Percentiles rank a stretch among this genome's conserved stretches.
Evolutionary conservation across 2,329 filamentous ascomycete genomes (phyloP).

Genomic region (Aspergillus puulaauensis): DNA sequence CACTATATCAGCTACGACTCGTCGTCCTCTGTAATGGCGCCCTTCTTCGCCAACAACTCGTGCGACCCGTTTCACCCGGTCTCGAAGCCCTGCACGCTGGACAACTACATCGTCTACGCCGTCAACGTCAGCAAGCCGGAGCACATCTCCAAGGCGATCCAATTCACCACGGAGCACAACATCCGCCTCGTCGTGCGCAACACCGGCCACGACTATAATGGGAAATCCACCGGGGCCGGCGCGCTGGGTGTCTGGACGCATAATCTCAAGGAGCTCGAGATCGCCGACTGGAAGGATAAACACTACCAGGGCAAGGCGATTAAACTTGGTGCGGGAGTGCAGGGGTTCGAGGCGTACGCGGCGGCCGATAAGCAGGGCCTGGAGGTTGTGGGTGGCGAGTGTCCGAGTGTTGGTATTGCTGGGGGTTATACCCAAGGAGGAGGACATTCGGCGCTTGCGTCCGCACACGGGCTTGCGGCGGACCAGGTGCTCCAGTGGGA

Average conservation of each 20-base stretch:
- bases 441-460: slow-evolving; percentile 56
- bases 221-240: slow-evolving; percentile 63
- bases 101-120: slow-evolving; percentile 32
- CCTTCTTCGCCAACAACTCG: slow-evolving; percentile 11
- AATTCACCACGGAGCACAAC: slow-evolving; percentile 6
- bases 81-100: slow-evolving; percentile 27
- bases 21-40: slow-evolving; percentile 13
- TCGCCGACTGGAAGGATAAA: slow-evolving; percentile 34
- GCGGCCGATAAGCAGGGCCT: slow-evolving; percentile 47
- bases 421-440: slow-evolving; percentile 63
- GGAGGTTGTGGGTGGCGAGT: slow-evolving; percentile 56
- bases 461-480: slow-evolving; percentile 56
- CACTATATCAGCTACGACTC: slow-evolving; percentile 1
- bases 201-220: slow-evolving; percentile 47
- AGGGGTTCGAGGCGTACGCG: slow-evolving; percentile 51
- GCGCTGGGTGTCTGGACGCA: slow-evolving; percentile 37
- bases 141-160: slow-evolving; percentile 31
- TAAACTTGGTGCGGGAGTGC: slow-evolving; percentile 56
- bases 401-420: slow-evolving; percentile 56
- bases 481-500: slow-evolving; percentile 53
- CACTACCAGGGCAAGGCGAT: slow-evolving; percentile 55
- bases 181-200: slow-evolving; percentile 51
- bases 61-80: slow-evolving; percentile 19
- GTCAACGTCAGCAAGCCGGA: slow-evolving; percentile 32
- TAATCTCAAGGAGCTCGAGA: slow-evolving; percentile 29